A percentile compares a stretch with the other conserved stretches of the same genome.
phyloP scores from a whole-genome alignment of 2,329 filamentous ascomycete species.

The Cercospora berteroae region DNA sequence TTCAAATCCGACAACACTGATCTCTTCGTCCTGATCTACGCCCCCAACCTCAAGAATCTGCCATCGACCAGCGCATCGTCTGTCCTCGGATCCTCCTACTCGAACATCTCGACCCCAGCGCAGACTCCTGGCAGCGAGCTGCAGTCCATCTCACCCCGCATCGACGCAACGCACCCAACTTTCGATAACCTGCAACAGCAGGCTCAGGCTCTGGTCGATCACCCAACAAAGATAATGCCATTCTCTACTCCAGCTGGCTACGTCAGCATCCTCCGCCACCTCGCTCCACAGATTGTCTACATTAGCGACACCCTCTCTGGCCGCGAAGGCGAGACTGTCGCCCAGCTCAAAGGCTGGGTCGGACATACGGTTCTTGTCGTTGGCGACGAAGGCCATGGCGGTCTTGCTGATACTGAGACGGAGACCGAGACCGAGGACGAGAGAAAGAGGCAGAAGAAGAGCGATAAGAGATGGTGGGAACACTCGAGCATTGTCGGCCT shows the following conservation, averaged over 20 bases:
- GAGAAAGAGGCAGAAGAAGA: conserved; percentile 43
- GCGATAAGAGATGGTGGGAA: conserved; percentile 70
- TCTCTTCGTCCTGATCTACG: conserved; percentile 86
- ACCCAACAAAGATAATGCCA: conserved; percentile 81
- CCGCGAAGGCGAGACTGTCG: conserved; percentile 68
- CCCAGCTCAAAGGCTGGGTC: conserved; percentile 63
- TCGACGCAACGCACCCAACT: conserved; percentile 36
- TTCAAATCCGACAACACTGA: conserved; percentile 71
- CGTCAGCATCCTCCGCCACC: conserved; percentile 79
- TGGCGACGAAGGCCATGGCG: conserved; percentile 72
- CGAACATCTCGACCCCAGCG: conserved; percentile 72
- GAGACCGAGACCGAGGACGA: conserved; percentile 62
- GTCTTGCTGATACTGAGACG: conserved; percentile 75
- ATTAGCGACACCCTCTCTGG: conserved; percentile 70
- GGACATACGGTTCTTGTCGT: conserved; percentile 61
- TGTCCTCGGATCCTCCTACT: conserved; percentile 77
- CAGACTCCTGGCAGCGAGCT: conserved; percentile 61
- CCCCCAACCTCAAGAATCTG: conserved; percentile 62
- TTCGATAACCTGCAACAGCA: conserved; percentile 81
- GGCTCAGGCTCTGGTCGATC: conserved; percentile 74
- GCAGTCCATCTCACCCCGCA: conserved; percentile 44
- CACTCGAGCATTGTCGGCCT: conserved; percentile 76
- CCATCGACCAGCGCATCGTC: conserved; percentile 50
- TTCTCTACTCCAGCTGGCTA: conserved; percentile 83
- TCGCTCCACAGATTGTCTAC: conserved; percentile 83